Evolutionary conservation across 2,329 filamentous ascomycete genomes (phyloP).

Genomic region (Scedosporium dehoogii): DNA sequence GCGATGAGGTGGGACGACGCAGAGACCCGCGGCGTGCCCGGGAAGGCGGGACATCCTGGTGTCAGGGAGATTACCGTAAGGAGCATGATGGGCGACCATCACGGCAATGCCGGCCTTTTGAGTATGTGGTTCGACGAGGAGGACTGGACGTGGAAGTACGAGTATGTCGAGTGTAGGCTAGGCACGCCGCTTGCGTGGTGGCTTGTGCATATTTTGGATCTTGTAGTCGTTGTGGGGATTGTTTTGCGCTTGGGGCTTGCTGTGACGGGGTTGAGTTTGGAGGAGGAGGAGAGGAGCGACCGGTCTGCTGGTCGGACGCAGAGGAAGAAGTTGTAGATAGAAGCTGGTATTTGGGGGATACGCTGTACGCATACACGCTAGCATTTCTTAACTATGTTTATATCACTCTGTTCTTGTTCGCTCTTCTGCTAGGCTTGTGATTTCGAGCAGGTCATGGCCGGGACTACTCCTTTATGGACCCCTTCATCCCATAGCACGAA

Average conservation of each 20-base stretch:
- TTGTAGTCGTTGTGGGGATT: constrained; percentile 31
- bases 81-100: constrained; percentile 97
- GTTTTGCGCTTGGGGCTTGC: constrained; percentile 8
- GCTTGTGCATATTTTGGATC: constrained; percentile 68
- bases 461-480: background rate
- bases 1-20: constrained; percentile 37
- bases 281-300: background rate
- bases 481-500: background rate
- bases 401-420: background rate
- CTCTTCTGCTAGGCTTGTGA: background rate
- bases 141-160: constrained; percentile 67
- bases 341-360: background rate
- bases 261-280: background rate
- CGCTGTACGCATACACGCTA: background rate
- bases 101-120: constrained; percentile 82
- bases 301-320: background rate
- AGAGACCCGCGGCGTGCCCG: constrained; percentile 27
- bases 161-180: constrained; percentile 67
- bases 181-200: constrained; percentile 94
- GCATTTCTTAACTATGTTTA: background rate
- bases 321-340: background rate
- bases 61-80: constrained; percentile 85
- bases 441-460: no score
- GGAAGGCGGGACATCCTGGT: constrained; percentile 41
- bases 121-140: constrained; percentile 79